Evolutionary conservation across 2,329 filamentous ascomycete species (phyloP), one percentile per base, ranked within the genome.

Genomic region (Alternaria longipes): DNA sequence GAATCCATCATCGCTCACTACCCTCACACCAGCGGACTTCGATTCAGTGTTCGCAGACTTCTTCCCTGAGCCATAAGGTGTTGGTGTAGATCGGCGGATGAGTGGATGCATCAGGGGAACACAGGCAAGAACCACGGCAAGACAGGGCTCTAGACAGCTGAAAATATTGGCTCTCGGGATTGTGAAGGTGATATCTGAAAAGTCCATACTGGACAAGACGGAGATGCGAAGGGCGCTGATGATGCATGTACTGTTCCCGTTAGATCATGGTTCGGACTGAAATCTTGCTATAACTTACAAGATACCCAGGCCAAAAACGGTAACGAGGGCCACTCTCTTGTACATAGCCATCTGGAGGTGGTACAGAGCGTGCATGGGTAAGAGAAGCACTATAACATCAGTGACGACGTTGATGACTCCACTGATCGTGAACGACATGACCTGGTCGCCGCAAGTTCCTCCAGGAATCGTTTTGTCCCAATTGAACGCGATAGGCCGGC

Each of bases 391-490:
- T 22, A 52, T 28, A 20, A 52, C 32, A n/a, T 52, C 49, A 22
- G 49, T 52, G 8, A 52, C 4, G 8, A 52, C 14, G 22, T 52
- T 52, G 22, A 52, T 52, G 34, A 52, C n/a, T 5, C 49, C 49
- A 28, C 18, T 52, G 28, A 52, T 40, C 16, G 34, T 52, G 22
- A 52, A 52, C 34, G 34, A 52, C 18, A 16, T 52, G 49, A 40
- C 16, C 22, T 52, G 49, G 22, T 52, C 34, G 34, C 49, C 34
- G 49, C 68, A 72, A 12, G 16, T 55, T 20, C 68, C 68, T 14
- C 54, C 54, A 11, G 64, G 68, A 24, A 70, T 69, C 8, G 63
- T 44, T 46, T 70, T 72, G 40, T 72, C 68, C 70, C 70, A 72
- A 42, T 65, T 68, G 54, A 59, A 71, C 7, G 59, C 52, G 28